Evolutionary conservation across 2,329 filamentous ascomycete genomes (phyloP), one percentile per base, ranked within the genome.

Genomic region (Monosporascus sp.): DNA sequence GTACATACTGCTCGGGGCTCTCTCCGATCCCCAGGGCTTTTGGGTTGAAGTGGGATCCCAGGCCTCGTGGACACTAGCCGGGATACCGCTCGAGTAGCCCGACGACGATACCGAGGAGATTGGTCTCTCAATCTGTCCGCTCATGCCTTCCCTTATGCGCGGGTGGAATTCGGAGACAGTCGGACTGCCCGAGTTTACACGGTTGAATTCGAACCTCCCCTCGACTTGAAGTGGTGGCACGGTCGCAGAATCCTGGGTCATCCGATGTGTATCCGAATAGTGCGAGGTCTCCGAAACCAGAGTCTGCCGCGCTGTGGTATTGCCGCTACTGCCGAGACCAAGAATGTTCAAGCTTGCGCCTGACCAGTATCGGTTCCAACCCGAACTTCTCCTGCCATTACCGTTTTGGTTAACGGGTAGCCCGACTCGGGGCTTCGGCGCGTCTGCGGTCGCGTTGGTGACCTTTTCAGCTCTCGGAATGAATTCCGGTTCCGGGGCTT

Each of bases 311-410:
- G 37, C 72, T 65, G 58, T 66, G 67, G 59, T 72, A 37, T 64
- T 68, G 50, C 67, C 66, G 51, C 70, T 70, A 49, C 66, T 71
- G 15, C 80, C 82, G 50, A 85, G 80, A 15, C 83, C 84, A 7
- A 88, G 74, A 24, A 87, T 80, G 62, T 86, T 86, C 52, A 86
- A 71, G 59, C 86, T 88, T 50, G 87, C 87, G 49, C 86, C 86
- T 15, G 86, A 88, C 81, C 88, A 90, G 70, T 90, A 90, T 50
- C 82, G 76, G 68, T 89, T 89, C 87, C 87, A 90, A 48, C 86
- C 86, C 3, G 86, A 89, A 61, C 85, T 89, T 63, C 82, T 77
- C 52, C 83, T 77, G 20, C 75, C 72, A 45, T 70, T 71, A 48
- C 74, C 77, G 49, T 77, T 66, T 50, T 62, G 59, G 46, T 70